Evolutionary conservation across 345 rosid species (phyloP), one percentile per base, ranked within the genome.

Genomic region (Melastoma malabathricum): DNA sequence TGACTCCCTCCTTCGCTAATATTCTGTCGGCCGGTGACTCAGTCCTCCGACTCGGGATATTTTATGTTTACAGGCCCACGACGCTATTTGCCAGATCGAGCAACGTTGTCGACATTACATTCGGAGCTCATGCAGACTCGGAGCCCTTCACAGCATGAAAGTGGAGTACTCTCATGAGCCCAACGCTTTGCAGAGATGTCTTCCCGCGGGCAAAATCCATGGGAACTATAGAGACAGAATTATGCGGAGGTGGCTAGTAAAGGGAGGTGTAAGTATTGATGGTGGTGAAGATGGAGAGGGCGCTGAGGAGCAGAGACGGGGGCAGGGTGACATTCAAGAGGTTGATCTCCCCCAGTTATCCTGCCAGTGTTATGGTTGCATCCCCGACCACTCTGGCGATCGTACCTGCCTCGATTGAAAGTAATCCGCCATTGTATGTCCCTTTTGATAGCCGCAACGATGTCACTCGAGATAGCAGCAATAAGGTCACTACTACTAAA

Each of bases 361-460:
- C 99, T 10, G 85, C 96, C 63, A 93, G 43, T 1, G 99, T 93
- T 47, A 93, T 93, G 3, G 95, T 93, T 45, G 44, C 95, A 65
- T 93, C 97, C 10, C 96, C 99, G 18, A 93, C 78, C 10, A 88
- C 97, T 17, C 99, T 74, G 46, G 99, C 99, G 54, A 88, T 65
- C 0, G 97, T 93, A 38, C 99, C 97, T 0, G 99, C 97, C 73
- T 93, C 97, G 3, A 96, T 93, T 0, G 97, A 93, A 5, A 93
- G 80, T 25, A 93, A 60, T 14, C 97, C 99, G 0, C 97, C 97
- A 10, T 93, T 93, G 82, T 79, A 93, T 23, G 99, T 93, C 69
- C 99, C 97, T 0, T 84, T 83, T 0, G 99, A 81, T 43, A 88
- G 92, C 78, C 99, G 74, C n/a, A 97, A 85, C 3, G 99, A 88